These are phyloP conservation scores for Ceratocystis albifundus DNA, from an alignment of 2,329 filamentous ascomycete species.

Conservation along the genomic window DNA sequence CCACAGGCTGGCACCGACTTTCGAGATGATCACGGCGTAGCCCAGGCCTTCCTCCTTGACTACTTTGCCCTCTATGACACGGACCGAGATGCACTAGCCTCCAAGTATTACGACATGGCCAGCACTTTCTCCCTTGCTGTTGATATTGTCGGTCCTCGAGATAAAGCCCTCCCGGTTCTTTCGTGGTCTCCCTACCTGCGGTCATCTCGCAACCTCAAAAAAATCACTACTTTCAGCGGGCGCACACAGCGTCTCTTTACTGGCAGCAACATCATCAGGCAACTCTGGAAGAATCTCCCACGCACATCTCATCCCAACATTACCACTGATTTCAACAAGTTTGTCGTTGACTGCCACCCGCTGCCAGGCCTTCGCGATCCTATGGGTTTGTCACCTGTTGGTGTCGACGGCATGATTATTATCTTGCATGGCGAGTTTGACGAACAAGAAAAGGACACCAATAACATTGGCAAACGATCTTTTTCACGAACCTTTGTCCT, in stretches of 20 bases:
- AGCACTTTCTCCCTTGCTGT: slow-evolving; percentile 67
- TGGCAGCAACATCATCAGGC: slow-evolving; percentile 53
- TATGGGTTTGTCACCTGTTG: slow-evolving; percentile 47
- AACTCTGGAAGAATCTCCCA: slow-evolving; percentile 60
- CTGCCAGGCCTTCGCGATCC: slow-evolving; percentile 61
- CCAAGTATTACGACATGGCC: slow-evolving; percentile 60
- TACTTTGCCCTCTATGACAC: slow-evolving; percentile 66
- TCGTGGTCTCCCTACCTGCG: slow-evolving; percentile 67
- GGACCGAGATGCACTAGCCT: slow-evolving; percentile 51
- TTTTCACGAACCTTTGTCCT: slow-evolving; percentile 75
- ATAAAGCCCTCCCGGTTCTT: slow-evolving; percentile 35
- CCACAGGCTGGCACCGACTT: slow-evolving; percentile 56
- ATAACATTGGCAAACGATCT: slow-evolving; percentile 54
- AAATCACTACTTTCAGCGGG: slow-evolving; percentile 48
- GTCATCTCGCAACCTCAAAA: slow-evolving; percentile 64
- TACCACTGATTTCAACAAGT: slow-evolving; percentile 54
- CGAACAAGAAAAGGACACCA: slow-evolving; percentile 50
- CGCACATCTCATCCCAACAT: slow-evolving; percentile 64
- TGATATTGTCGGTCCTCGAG: slow-evolving; percentile 48
- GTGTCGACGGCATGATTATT: slow-evolving; percentile 67
- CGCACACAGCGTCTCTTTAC: slow-evolving; percentile 55
- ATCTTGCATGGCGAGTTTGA: slow-evolving; percentile 77
- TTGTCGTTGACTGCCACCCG: slow-evolving; percentile 71
- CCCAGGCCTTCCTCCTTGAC: slow-evolving; percentile 61
- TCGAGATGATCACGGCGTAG: slow-evolving; percentile 60